These are phyloP conservation scores for Xylaria sp. DNA, from an alignment of 2,329 filamentous ascomycete genomes.

Conservation along the genomic window DNA sequence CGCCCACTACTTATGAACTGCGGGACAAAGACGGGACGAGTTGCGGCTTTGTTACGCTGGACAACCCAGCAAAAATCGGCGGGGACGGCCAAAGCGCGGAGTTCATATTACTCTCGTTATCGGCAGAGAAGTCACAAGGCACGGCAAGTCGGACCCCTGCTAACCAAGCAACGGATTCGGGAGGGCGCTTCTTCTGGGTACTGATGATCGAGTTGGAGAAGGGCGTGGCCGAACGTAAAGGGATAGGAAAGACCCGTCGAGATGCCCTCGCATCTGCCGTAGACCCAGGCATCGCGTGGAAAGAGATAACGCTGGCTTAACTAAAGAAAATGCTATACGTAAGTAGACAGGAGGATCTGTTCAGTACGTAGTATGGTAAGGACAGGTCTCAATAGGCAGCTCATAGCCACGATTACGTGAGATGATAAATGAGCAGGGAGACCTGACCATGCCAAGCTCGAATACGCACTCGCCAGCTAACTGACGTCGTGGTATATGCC, in stretches of 20 bases:
- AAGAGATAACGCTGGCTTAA: conserved; percentile 37
- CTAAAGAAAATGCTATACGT: conserved; percentile 14
- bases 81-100: conserved; percentile 23
- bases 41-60: conserved; percentile 39
- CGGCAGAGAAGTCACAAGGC: conserved; percentile 30
- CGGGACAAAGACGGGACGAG: conserved; percentile 22
- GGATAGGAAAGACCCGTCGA: conserved; percentile 39
- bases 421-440: conserved; percentile 5
- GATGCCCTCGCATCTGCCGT: conserved; percentile 26
- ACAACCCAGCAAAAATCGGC: conserved; percentile 16
- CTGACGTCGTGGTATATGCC: neutral
- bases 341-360: neutral
- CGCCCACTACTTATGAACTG: conserved; percentile 34
- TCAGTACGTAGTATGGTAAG: neutral
- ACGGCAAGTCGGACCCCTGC: neutral
- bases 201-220: conserved; percentile 36
- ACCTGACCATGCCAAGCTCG: neutral
- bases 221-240: conserved; percentile 39
- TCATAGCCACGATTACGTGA: conserved; percentile 16
- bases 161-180: conserved; percentile 1
- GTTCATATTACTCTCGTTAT: conserved; percentile 37
- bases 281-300: conserved; percentile 34
- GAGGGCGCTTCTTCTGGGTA: conserved; percentile 38
- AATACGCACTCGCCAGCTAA: neutral
- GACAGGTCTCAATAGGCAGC: conserved; percentile 4